Percentiles rank a stretch among this genome's conserved stretches.
Conservation (phyloP, 2,329 filamentous ascomycete genomes). For the Aspergillus flavus region DNA sequence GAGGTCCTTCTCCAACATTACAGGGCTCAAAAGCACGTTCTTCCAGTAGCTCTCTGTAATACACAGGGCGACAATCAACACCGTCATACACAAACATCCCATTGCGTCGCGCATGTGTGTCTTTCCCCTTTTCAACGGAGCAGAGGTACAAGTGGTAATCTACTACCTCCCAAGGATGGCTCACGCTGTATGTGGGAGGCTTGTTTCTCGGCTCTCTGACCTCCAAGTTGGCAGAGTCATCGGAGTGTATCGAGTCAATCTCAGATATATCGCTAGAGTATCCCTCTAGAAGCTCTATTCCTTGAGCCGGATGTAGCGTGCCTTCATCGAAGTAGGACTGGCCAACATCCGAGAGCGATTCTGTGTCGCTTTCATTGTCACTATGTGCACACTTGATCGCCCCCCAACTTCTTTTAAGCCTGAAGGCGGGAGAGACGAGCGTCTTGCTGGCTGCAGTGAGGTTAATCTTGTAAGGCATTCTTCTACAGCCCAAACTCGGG, state of each 20-base stretch:
- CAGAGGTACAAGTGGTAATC: constrained; percentile 38
- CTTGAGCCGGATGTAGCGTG: constrained; percentile 5
- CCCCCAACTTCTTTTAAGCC: constrained; percentile 20
- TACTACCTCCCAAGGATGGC: constrained; percentile 34
- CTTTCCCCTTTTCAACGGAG: constrained; percentile 25
- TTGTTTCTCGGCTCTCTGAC: background rate
- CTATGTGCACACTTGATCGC: constrained; percentile 13
- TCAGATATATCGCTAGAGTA: constrained; percentile 9
- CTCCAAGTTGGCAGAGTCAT: background rate
- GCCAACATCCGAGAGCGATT: background rate
- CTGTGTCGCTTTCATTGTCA: constrained; percentile 4
- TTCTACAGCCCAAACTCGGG: background rate
- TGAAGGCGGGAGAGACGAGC: constrained; percentile 19
- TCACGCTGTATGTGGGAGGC: constrained; percentile 15
- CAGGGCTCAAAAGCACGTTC: constrained; percentile 10
- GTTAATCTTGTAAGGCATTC: constrained; percentile 14
- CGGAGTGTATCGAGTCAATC: constrained; percentile 4
- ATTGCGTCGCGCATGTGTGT: constrained; percentile 20
- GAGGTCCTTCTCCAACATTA: constrained; percentile 17
- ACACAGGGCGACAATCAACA: constrained; percentile 27
- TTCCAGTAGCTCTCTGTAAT: constrained; percentile 25
- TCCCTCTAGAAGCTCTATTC: constrained; percentile 6
- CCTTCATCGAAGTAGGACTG: constrained; percentile 3
- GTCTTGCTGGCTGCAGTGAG: background rate
- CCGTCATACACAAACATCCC: constrained; percentile 30